Evolutionary conservation across 2,329 filamentous ascomycete species (phyloP), one percentile per base, ranked within the genome.

Genomic region (Talaromyces funiculosus): DNA sequence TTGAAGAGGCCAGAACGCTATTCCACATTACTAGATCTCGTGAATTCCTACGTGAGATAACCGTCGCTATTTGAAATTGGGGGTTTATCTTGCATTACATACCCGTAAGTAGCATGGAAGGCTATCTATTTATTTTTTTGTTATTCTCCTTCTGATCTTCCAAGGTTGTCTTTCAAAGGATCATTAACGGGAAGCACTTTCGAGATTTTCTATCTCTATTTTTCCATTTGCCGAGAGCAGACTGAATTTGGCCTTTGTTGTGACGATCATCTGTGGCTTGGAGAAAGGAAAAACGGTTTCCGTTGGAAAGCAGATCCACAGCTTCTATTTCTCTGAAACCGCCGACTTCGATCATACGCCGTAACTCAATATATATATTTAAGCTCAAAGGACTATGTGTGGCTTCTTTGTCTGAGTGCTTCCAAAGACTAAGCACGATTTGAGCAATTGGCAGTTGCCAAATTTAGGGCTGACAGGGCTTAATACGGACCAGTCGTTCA

Each of bases 331-430:
- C 45, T 49, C 31, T 45, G 5, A 37, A 33, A 16, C 18, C 42
- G 24, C 43, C 18, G 45, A 42, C 33, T 53, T n/a, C 45, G 51
- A 53, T 9, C 47, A 45, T 24, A 59, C 22, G 7, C 10, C n/a
- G n/a, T 40, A n/a, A 59, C 35, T 35, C 10, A 18, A 37, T n/a
- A 40, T 40, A 35, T n/a, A 40, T 40, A 35, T 24, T 24, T 38
- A 60, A 31, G 20, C 38, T 47, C 43, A 59, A 59, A 53, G 55
- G 14, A 53, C 33, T 4, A 59, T 42, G 35, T 33, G n/a, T 37
- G 26, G 35, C n/a, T 40, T 43, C 45, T 59, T 53, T 59, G 24
- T 59, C 18, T 59, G 18, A 59, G 35, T 8, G 9, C 29, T 31
- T 20, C 55, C 22, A 40, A 38, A 53, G 47, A 29, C 57, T 18